Conservation (phyloP, 1,284 basidiomycete species). For the Pisolithus thermaeus region DNA sequence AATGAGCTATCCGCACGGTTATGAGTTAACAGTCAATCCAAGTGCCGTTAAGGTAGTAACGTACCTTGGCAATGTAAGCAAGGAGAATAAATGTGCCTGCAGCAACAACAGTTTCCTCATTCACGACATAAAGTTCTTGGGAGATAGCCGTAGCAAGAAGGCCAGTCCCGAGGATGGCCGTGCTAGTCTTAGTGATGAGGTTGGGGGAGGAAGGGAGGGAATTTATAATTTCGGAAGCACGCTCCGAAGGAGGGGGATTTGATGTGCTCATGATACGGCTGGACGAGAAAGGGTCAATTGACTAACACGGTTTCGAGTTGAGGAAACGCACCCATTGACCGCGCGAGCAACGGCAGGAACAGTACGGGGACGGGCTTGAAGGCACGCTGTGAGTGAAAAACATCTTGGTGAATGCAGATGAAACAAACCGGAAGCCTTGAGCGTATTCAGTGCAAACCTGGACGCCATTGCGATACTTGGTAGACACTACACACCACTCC, state of each 20-base stretch:
- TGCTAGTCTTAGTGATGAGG: slow-evolving; percentile 92
- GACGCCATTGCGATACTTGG: slow-evolving; percentile 49
- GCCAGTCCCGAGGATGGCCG: slow-evolving; percentile 88
- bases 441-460: slow-evolving; percentile 61
- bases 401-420: too few relatives aligned
- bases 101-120: slow-evolving; percentile 87
- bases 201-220: slow-evolving; percentile 85
- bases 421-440: slow-evolving; percentile 54
- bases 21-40: slow-evolving; percentile 1
- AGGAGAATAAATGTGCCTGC: slow-evolving; percentile 86
- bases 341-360: slow-evolving; percentile 48
- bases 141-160: slow-evolving; percentile 91
- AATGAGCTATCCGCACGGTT: slow-evolving; percentile 13
- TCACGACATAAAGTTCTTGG: slow-evolving; percentile 95
- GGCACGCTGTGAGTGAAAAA: slow-evolving; percentile 11
- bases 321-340: slow-evolving; percentile 49
- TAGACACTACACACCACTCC: slow-evolving; percentile 8
- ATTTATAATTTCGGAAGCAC: slow-evolving; percentile 89
- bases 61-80: slow-evolving; percentile 77
- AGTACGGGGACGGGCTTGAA: slow-evolving; percentile 50
- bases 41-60: slow-evolving; percentile 16
- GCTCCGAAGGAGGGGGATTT: slow-evolving; percentile 76
- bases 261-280: slow-evolving; percentile 65
- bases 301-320: slow-evolving; percentile 3
- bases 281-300: slow-evolving; percentile 10